phyloP scores from a whole-genome alignment of 164 flowering plant species.

The Macadamia integrifolia region DNA sequence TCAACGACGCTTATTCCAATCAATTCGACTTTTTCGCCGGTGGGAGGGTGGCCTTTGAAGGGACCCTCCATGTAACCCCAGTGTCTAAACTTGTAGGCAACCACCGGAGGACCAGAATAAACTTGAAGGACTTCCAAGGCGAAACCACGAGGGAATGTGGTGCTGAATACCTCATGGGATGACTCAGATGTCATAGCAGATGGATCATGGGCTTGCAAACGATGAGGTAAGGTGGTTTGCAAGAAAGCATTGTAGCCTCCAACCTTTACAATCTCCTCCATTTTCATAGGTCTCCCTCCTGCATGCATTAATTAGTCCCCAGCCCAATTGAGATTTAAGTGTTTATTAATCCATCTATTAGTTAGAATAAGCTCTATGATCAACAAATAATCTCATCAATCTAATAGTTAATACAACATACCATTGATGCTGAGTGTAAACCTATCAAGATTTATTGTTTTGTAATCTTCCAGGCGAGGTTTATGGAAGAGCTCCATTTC shows the following conservation, averaged over 20 bases:
- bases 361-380: no score
- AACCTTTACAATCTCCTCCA: constrained; percentile 24
- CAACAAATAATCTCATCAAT: not conserved
- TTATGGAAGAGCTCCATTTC: constrained; percentile 96
- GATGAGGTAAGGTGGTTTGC: constrained; percentile 50
- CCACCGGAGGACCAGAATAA: constrained; percentile 60
- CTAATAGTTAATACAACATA: constrained; percentile 5
- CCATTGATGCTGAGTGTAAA: constrained; percentile 86
- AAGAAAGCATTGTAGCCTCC: constrained; percentile 60
- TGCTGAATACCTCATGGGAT: constrained; percentile 28
- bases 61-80: constrained; percentile 86
- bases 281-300: constrained; percentile 38
- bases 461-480: constrained; percentile 59
- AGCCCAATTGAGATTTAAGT: no score
- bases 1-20: constrained; percentile 41
- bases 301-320: not conserved
- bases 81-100: constrained; percentile 72
- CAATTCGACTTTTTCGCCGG: constrained; percentile 55
- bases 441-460: constrained; percentile 66
- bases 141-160: constrained; percentile 65
- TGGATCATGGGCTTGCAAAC: constrained; percentile 30
- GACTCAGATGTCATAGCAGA: constrained; percentile 27
- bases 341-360: no score
- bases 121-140: constrained; percentile 59
- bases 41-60: constrained; percentile 65